phyloP scores from a whole-genome alignment of 2,329 filamentous ascomycete genomes.

The Penicillium sp. region DNA sequence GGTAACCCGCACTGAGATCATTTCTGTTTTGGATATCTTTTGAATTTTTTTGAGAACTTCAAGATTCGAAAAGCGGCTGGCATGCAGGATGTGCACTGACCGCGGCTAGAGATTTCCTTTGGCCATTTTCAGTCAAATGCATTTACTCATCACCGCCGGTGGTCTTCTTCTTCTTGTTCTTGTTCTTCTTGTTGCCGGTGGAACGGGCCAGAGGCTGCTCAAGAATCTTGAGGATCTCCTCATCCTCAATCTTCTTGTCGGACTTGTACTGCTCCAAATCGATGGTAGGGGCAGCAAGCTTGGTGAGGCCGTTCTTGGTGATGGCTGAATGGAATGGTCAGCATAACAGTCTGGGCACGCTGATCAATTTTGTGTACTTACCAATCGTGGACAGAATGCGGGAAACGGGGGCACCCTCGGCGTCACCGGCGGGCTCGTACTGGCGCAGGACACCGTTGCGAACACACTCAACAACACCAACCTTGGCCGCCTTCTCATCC shows the following conservation, averaged over 20 bases:
- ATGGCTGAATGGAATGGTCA: constrained; percentile 56
- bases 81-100: constrained; percentile 15
- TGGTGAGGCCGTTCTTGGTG: constrained; percentile 93
- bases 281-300: constrained; percentile 68
- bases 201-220: constrained; percentile 70
- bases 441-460: constrained; percentile 86
- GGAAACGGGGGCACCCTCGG: constrained; percentile 78
- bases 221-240: constrained; percentile 90
- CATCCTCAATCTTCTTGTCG: constrained; percentile 96
- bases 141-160: constrained; percentile 39
- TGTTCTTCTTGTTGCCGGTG: constrained; percentile 67
- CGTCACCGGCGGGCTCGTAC: constrained; percentile 93
- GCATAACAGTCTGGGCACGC: background rate
- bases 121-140: constrained; percentile 7
- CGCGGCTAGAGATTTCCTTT: constrained; percentile 13
- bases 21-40: constrained; percentile 22
- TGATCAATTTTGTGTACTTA: constrained; percentile 47
- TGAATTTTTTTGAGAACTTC: constrained; percentile 11
- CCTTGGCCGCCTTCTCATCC: constrained; percentile 90
- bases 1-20: constrained; percentile 10
- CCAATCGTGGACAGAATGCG: constrained; percentile 86
- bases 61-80: constrained; percentile 10
- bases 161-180: constrained; percentile 80
- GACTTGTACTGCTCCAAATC: constrained; percentile 81
- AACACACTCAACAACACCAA: constrained; percentile 94